Evolutionary conservation across 2,329 filamentous ascomycete species (phyloP).

Genomic region (Cladosporium sp.): DNA sequence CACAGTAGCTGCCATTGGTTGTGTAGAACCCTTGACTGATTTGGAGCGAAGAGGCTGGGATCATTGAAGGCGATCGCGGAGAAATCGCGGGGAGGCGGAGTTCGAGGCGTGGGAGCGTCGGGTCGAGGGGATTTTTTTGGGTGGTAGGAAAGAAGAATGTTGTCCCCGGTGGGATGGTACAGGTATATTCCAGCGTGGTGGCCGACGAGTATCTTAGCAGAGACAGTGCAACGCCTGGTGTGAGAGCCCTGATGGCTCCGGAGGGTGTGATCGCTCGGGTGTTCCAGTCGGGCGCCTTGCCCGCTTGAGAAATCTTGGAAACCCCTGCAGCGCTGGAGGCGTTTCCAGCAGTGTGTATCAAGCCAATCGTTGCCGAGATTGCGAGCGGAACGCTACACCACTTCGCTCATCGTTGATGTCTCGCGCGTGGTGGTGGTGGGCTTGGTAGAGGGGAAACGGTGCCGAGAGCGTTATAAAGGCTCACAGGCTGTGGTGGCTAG

Average conservation of each 20-base stretch:
- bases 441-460: conserved; percentile 9
- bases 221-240: conserved; percentile 10
- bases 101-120: conserved; percentile 4
- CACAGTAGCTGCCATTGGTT: conserved; percentile 50
- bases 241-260: conserved; percentile 13
- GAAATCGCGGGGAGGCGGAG: conserved; percentile 8
- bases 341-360: conserved; percentile 28
- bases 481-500: neutral
- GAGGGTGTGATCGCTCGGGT: conserved; percentile 18
- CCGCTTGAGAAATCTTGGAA: conserved; percentile 21
- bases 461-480: conserved; percentile 13
- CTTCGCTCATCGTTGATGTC: conserved; percentile 5
- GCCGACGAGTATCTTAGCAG: conserved; percentile 14
- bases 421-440: neutral
- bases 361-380: conserved; percentile 27
- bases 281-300: conserved; percentile 20
- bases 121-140: neutral
- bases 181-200: conserved; percentile 3
- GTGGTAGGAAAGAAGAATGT: conserved; percentile 10
- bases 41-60: conserved; percentile 31
- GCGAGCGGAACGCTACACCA: conserved; percentile 6
- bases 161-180: neutral
- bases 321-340: conserved; percentile 23
- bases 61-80: conserved; percentile 36
- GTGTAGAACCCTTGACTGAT: conserved; percentile 28